Evolutionary conservation across 129 eudicot species (phyloP).

Genomic region (Arctium minus): DNA sequence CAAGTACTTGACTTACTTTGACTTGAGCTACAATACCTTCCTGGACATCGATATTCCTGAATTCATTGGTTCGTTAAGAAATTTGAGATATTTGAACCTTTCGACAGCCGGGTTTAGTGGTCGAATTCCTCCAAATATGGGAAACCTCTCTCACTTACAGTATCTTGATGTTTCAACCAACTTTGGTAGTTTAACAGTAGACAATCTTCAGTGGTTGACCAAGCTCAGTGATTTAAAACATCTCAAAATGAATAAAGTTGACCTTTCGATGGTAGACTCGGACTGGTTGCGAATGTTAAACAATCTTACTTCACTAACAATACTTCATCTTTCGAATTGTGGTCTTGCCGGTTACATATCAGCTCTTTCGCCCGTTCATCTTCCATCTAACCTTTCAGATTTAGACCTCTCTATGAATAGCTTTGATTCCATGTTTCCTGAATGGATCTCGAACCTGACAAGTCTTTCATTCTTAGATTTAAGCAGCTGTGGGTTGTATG

Average conservation of each 20-base stretch:
- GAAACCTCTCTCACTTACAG: conserved; percentile 45
- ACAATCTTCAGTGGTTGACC: conserved; percentile 26
- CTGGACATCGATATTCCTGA: conserved; percentile 32
- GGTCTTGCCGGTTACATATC: conserved; percentile 14
- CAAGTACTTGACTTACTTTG: conserved; percentile 30
- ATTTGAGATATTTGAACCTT: conserved; percentile 39
- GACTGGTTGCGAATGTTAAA: conserved; percentile 24
- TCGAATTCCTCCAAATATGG: conserved; percentile 28
- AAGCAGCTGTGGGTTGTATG: conserved; percentile 16
- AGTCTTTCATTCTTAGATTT: conserved; percentile 29
- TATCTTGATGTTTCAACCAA: conserved; percentile 40
- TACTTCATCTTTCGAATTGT: conserved; percentile 25
- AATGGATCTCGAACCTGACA: conserved; percentile 32
- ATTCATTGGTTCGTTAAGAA: conserved; percentile 38
- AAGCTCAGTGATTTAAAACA: conserved; percentile 27
- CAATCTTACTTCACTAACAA: conserved; percentile 20
- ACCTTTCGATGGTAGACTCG: conserved; percentile 29
- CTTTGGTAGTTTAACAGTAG: conserved; percentile 16
- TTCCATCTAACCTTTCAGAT: conserved; percentile 27
- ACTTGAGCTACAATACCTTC: conserved; percentile 48
- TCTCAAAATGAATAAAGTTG: conserved; percentile 22
- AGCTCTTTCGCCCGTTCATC: conserved; percentile 3
- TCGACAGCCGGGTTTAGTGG: conserved; percentile 46
- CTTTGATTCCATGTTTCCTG: conserved; percentile 26
- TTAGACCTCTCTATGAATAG: conserved; percentile 32